Evolutionary conservation across 208 protist genomes (phyloP).

Genomic region (Acanthamoeba culbertsoni): DNA sequence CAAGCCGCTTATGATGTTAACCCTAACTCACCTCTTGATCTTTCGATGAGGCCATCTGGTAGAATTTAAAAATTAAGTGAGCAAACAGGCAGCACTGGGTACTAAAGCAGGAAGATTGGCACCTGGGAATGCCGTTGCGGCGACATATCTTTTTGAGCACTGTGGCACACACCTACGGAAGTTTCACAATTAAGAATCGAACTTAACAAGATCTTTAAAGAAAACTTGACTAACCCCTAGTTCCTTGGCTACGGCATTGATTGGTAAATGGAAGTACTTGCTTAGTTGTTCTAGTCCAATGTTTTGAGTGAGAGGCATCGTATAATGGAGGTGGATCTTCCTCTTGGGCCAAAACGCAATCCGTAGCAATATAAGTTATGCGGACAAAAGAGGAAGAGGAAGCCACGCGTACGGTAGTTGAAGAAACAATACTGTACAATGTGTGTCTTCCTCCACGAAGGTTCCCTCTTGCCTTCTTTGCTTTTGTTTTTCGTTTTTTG

Average conservation of each 20-base stretch:
- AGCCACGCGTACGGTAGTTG: no score
- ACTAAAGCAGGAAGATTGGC: no score
- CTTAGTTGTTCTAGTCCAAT: slow-evolving; percentile 71
- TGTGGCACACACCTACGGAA: slow-evolving; percentile 68
- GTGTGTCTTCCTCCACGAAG: no score
- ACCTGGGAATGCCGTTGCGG: slow-evolving; percentile 17
- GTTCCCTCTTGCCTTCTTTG: no score
- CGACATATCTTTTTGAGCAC: slow-evolving; percentile 76
- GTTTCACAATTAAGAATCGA: neutral
- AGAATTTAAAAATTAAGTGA: neutral
- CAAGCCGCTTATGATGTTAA: neutral
- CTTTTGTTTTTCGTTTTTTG: no score
- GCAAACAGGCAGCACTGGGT: neutral
- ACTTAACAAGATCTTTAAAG: neutral
- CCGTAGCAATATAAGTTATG: neutral
- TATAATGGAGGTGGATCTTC: neutral
- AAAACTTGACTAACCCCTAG: slow-evolving; percentile 47
- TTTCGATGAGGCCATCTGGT: slow-evolving; percentile 74
- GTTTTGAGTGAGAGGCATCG: slow-evolving; percentile 70
- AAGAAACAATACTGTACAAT: no score
- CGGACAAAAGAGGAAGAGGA: neutral
- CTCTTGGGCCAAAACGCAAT: neutral
- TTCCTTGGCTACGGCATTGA: slow-evolving; percentile 74
- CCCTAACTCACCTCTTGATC: neutral
- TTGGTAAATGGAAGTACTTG: slow-evolving; percentile 76